Base-by-base conservation (phyloP, 768 basidiomycete species). In the Leccinum imitatum region DNA sequence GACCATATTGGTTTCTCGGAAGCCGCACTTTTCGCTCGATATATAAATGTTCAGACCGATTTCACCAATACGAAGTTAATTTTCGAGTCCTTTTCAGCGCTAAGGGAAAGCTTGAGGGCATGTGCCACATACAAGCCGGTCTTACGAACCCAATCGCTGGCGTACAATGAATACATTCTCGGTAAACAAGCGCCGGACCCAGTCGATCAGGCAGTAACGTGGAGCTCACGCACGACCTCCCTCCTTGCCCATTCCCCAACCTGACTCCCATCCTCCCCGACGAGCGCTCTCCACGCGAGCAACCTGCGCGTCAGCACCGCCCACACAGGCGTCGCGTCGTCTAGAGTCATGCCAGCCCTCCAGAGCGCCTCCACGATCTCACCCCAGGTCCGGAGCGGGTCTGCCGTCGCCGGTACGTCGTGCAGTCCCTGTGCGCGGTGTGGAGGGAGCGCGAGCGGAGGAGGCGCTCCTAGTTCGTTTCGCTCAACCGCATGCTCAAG, bases 231-330 rank as follows among this genome's bases (percentile, higher is more conserved):
- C 5, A 62, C 50, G 0, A 35, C 62, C 25, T 66, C 59, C 51
- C 30, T 73, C 47, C 87, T 75, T n/a, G 77, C 82, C 87, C 87
- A 89, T 61, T 87, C 39, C 39, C 39, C 39, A 41, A 41, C 3
- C 17, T 41, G 39, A n/a, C 39, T 41, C 17, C 17, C 39, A 0
- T 41, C 35, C 35, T 37, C 41, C n/a, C 41, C n/a, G n/a, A 41
- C 4, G n/a, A 41, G 41, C 41, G 41, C n/a, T 2, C 41, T 41
- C 41, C 41, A 41, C n/a, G 9, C 41, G n/a, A 41, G n/a, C 41
- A 41, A 41, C n/a, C n/a, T 41, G n/a, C n/a, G 9, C 9, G n/a
- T 41, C 41, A n/a, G 4, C 41, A n/a, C 41, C 17, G 41, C 17
- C 41, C 41, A 41, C n/a, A 41, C 41, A 41, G 41, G 41, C 9